A percentile compares a stretch with the other conserved stretches of the same genome.
These are phyloP conservation scores for Acanthamoeba sp. DNA, from an alignment of 208 protist genomes.

Conservation along the genomic window DNA sequence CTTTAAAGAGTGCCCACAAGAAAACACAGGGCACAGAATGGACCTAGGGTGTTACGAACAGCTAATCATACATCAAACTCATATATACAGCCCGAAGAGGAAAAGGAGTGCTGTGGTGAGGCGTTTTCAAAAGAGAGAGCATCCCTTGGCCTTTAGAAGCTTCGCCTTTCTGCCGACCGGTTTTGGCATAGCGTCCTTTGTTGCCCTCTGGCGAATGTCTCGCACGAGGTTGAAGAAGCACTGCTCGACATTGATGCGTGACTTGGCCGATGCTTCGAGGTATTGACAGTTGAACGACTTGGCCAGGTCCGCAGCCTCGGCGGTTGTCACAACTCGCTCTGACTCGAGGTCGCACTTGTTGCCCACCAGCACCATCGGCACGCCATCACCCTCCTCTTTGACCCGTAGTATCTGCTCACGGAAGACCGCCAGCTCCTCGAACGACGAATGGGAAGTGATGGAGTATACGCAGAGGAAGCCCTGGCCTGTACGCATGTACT, in stretches of 20 bases:
- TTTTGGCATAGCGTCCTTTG: not conserved
- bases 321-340: slow-evolving; percentile 79
- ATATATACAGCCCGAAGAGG: no score
- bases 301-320: slow-evolving; percentile 81
- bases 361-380: slow-evolving; percentile 84
- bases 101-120: no score
- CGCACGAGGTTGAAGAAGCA: slow-evolving; percentile 89
- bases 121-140: not conserved
- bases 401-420: no score
- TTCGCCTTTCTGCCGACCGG: not conserved
- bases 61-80: no score
- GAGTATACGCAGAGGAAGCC: no score
- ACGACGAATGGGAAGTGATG: no score
- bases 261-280: slow-evolving; percentile 89
- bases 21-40: no score
- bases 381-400: no score
- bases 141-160: not conserved
- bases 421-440: no score
- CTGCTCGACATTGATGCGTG: slow-evolving; percentile 90
- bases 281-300: slow-evolving; percentile 60
- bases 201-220: slow-evolving; percentile 68
- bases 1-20: no score
- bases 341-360: slow-evolving; percentile 90
- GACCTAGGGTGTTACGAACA: no score
- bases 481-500: no score